Evolutionary conservation across 164 flowering plant species (phyloP).

Genomic region (Chloranthus sessilifolius): DNA sequence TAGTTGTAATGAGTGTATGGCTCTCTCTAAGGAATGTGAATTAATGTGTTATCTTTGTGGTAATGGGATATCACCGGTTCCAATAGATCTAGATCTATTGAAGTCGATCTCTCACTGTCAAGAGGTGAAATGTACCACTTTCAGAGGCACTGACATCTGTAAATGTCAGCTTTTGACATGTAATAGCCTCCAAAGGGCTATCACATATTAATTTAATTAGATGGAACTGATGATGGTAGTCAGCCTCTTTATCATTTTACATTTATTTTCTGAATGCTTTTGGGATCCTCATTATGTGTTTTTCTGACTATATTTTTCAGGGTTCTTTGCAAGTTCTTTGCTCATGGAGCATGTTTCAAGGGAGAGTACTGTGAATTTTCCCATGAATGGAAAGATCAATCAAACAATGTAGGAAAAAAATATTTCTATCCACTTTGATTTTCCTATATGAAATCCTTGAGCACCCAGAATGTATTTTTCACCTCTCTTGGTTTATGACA

Average conservation of each 20-base stretch:
- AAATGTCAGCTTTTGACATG: background rate
- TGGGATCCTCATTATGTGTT: background rate
- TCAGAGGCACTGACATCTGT: no score
- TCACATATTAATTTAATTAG: no score
- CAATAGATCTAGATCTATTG: no score
- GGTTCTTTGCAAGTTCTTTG: conserved; percentile 85
- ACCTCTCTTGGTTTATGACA: background rate
- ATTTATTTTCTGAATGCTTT: background rate
- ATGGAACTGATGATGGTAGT: no score
- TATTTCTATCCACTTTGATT: background rate
- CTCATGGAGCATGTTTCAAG: conserved; percentile 87
- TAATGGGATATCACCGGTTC: no score
- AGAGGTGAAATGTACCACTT: background rate
- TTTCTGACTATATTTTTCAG: conserved; percentile 25
- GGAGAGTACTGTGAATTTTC: conserved; percentile 92
- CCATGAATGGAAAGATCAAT: conserved; percentile 78
- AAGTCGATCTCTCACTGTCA: no score
- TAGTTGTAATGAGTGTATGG: no score
- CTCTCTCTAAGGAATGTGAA: no score
- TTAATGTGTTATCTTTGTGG: no score
- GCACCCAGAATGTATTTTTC: background rate
- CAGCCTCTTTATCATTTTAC: no score
- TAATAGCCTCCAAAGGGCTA: no score
- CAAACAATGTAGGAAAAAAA: conserved; percentile 66
- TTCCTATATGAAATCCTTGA: background rate